Conservation (phyloP, 768 basidiomycete genomes). For the Rhizopogon vesiculosus region DNA sequence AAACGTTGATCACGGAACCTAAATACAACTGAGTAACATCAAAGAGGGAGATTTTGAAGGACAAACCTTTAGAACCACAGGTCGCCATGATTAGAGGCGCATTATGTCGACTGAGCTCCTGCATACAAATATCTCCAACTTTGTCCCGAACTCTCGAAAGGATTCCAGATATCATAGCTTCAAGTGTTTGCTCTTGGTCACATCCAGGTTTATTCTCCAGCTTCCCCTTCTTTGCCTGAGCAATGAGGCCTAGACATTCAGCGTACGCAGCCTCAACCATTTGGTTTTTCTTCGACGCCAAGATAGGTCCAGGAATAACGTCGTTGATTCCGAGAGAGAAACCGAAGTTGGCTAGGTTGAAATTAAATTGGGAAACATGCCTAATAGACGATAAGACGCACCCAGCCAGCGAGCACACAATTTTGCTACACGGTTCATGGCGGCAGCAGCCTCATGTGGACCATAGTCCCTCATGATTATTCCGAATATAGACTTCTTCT, state of each 20-base stretch:
- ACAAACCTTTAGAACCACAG: constrained; percentile 92
- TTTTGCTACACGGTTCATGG: constrained; percentile 96
- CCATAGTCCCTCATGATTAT: constrained; percentile 98
- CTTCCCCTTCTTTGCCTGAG: constrained; percentile 85
- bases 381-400: constrained; percentile 29
- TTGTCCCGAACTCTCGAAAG: constrained; percentile 94
- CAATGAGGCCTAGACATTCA: constrained; percentile 82
- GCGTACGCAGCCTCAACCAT: constrained; percentile 88
- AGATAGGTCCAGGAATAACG: constrained; percentile 87
- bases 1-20: constrained; percentile 99
- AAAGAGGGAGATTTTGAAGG: background rate
- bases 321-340: constrained; percentile 99
- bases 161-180: constrained; percentile 91
- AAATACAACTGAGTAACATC: constrained; percentile 2
- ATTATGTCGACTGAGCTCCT: constrained; percentile 94
- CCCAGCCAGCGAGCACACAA: constrained; percentile 92
- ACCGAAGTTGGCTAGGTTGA: constrained; percentile 82
- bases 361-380: constrained; percentile 6
- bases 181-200: constrained; percentile 93
- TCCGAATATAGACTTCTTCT: constrained; percentile 99
- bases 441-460: constrained; percentile 85
- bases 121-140: constrained; percentile 97
- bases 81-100: constrained; percentile 99
- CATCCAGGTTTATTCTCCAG: constrained; percentile 98
- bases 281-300: constrained; percentile 76